Percentiles rank a stretch among this genome's conserved stretches.
phyloP scores from a whole-genome alignment of 2,329 filamentous ascomycete species.

The Periconia sp. region DNA sequence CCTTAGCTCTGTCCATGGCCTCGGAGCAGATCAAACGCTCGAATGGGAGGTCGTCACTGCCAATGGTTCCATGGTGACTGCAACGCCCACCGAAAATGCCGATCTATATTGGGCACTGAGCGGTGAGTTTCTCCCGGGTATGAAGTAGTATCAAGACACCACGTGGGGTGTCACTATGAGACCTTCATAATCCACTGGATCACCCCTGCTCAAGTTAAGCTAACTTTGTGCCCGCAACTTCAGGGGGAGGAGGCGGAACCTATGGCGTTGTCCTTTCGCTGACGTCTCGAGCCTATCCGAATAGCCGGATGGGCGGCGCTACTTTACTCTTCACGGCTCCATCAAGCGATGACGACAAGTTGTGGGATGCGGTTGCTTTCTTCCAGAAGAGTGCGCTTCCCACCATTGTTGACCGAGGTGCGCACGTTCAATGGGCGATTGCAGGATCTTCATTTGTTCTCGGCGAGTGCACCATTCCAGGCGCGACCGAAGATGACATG shows the following conservation, averaged over 20 bases:
- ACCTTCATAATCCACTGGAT: no score
- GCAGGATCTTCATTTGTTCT: constrained; percentile 3
- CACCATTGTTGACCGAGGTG: constrained; percentile 8
- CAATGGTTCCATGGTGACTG: constrained; percentile 29
- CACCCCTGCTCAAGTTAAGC: no score
- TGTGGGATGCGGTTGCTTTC: constrained; percentile 14
- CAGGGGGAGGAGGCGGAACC: constrained; percentile 33
- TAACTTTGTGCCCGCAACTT: no score
- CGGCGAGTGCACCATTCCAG: constrained; percentile 8
- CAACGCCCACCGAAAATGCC: constrained; percentile 27
- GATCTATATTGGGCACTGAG: constrained; percentile 43
- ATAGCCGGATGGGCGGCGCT: constrained; percentile 23
- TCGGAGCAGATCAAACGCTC: constrained; percentile 35
- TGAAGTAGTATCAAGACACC: no score
- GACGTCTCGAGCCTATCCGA: constrained; percentile 29
- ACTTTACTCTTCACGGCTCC: constrained; percentile 25
- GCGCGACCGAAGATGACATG: constrained; percentile 8
- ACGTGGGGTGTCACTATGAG: no score
- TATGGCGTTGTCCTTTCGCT: constrained; percentile 34
- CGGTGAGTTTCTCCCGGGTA: no score
- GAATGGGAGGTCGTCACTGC: constrained; percentile 37
- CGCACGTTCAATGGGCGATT: constrained; percentile 9
- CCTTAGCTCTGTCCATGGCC: constrained; percentile 22
- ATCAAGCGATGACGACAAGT: constrained; percentile 14
- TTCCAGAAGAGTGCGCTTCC: constrained; percentile 4